Evolutionary conservation across 805 yeast genomes (phyloP).

Genomic region (Candida awuae): DNA sequence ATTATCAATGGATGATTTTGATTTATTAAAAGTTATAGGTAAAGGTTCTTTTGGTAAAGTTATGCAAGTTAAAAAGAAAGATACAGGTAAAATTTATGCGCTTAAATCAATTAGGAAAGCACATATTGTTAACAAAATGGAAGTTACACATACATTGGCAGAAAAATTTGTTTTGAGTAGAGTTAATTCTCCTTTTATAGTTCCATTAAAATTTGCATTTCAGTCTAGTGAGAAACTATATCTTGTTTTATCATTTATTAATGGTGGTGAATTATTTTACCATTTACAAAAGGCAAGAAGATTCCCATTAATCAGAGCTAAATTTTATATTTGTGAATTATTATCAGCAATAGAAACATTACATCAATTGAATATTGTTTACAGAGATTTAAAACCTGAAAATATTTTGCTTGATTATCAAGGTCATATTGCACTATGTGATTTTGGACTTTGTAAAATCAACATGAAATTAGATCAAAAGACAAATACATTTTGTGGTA

Average conservation of each 20-base stretch:
- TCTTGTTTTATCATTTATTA: conserved; percentile 83
- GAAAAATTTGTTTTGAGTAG: conserved; percentile 93
- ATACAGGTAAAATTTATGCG: conserved; percentile 91
- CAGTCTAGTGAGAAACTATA: conserved; percentile 95
- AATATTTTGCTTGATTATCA: conserved; percentile 90
- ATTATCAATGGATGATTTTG: conserved; percentile 84
- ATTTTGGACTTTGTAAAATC: conserved; percentile 91
- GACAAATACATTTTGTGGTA: conserved; percentile 90
- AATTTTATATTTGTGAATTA: conserved; percentile 91
- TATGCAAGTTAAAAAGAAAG: conserved; percentile 96
- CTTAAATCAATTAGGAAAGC: conserved; percentile 89
- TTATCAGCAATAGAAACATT: conserved; percentile 87
- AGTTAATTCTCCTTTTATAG: conserved; percentile 91
- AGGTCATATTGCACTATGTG: conserved; percentile 96
- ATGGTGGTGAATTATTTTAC: conserved; percentile 94
- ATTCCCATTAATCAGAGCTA: conserved; percentile 79
- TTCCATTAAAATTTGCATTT: conserved; percentile 91
- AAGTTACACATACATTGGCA: conserved; percentile 92
- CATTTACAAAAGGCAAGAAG: conserved; percentile 88
- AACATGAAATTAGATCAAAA: conserved; percentile 88
- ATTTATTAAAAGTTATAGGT: conserved; percentile 88
- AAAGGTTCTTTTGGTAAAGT: conserved; percentile 98
- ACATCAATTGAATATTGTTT: conserved; percentile 86
- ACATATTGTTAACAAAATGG: conserved; percentile 88
- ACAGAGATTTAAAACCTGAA: conserved; percentile 94